Base-by-base conservation (phyloP, 2,329 filamentous ascomycete species). In the Fusarium sp. region DNA sequence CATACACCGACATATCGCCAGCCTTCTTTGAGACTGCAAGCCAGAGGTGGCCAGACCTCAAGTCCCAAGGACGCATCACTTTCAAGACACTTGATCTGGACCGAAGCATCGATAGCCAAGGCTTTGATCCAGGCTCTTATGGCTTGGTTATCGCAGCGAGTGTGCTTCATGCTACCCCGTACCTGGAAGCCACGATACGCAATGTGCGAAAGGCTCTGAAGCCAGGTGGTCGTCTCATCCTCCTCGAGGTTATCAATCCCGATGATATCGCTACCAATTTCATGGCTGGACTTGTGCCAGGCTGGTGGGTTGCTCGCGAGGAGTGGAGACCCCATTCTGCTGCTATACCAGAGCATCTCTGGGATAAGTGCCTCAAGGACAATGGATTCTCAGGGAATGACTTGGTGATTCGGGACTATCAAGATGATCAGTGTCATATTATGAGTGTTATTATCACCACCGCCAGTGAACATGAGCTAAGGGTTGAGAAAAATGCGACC, bases 1-100 rank as follows among this genome's bases (percentile, higher is more conserved):
- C 78, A 0, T 86, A 80, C 52, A 85, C 84, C 0, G 84, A 86
- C 48, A 81, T 85, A 11, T 85, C 82, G 0, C 65, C 75, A 1
- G 75, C 64, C 2, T 83, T 83, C 71, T 83, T 84, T 38, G 76
- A 76, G 20, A 54, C 63, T 3, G 80, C 80, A 1, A 60, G 69
- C 8, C 59, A 72, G 4, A 55, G 62, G 30, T 75, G 34, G 64
- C 52, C 52, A 36, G 24, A 50, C 17, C 41, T 59, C 14, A 24
- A 51, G n/a, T 30, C 22, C 2, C 42, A 34, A 39, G 42, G 30
- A 6, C 47, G 55, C 3, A 54, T 81, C n/a, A 58, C 20, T 18
- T 78, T 72, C 62, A 81, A 79, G 62, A 77, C 78, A 24, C 66
- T 83, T 0, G 70, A 81, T 17, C 32, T 78, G 1, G 72, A 74